These are phyloP conservation scores for Solanum commersonii DNA, from an alignment of 257 asterid species.

Conservation along the genomic window DNA sequence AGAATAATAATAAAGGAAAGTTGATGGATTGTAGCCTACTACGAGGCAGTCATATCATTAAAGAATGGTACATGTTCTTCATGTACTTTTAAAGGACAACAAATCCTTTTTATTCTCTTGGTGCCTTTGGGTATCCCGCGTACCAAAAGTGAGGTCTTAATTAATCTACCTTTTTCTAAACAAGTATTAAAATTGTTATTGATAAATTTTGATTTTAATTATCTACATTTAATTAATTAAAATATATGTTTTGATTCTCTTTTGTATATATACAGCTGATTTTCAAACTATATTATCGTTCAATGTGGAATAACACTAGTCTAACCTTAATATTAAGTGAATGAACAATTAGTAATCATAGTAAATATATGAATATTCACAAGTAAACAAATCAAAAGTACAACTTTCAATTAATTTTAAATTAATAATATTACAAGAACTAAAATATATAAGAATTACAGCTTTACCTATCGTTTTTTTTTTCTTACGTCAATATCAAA, in stretches of 20 bases:
- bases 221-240: neutral
- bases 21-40: neutral
- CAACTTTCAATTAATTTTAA: neutral
- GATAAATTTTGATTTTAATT: neutral
- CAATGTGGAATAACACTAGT: neutral
- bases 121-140: neutral
- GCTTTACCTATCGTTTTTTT: too few species aligned
- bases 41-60: constrained; percentile 7
- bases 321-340: neutral
- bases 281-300: neutral
- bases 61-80: constrained; percentile 11
- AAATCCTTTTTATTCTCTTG: neutral
- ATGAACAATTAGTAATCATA: neutral
- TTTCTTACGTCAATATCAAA: neutral
- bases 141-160: neutral
- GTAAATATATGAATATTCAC: too few species aligned
- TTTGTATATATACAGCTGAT: neutral
- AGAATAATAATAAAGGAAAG: neutral
- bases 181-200: too few species aligned
- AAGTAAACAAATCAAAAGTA: neutral
- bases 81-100: neutral
- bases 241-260: neutral
- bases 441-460: too few species aligned
- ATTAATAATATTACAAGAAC: neutral
- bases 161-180: neutral